phyloP scores from a whole-genome alignment of 2,329 filamentous ascomycete species.

The Talaromyces sp. region DNA sequence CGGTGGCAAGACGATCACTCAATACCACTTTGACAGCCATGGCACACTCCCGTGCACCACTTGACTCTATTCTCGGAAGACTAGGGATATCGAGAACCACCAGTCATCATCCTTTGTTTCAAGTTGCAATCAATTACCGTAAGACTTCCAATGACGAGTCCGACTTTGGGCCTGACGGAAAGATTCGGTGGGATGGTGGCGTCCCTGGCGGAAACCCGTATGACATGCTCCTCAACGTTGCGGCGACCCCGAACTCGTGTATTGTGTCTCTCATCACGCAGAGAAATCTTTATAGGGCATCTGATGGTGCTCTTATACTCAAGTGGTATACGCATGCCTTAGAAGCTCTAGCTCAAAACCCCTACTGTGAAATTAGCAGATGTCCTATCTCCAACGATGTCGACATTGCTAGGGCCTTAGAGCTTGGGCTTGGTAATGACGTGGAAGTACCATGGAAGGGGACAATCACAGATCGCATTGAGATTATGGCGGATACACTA shows the following conservation, averaged over 20 bases:
- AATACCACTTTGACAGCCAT: slow-evolving; percentile 35
- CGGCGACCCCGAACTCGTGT: slow-evolving; percentile 23
- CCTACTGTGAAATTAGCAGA: slow-evolving; percentile 19
- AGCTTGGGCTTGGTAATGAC: slow-evolving; percentile 12
- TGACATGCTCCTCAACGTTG: slow-evolving; percentile 38
- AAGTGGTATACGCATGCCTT: slow-evolving; percentile 23
- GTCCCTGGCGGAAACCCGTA: slow-evolving; percentile 21
- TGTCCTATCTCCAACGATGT: slow-evolving; percentile 16
- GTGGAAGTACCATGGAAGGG: slow-evolving; percentile 25
- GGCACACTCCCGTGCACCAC: slow-evolving; percentile 43
- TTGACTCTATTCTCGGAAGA: slow-evolving; percentile 45
- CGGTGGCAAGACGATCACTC: slow-evolving; percentile 25
- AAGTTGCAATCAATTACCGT: slow-evolving; percentile 47
- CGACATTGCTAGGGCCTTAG: slow-evolving; percentile 18
- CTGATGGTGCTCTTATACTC: slow-evolving; percentile 23
- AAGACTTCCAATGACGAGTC: slow-evolving; percentile 33
- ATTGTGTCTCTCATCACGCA: slow-evolving; percentile 31
- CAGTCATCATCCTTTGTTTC: slow-evolving; percentile 46
- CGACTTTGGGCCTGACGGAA: slow-evolving; percentile 25
- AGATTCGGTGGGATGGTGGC: slow-evolving; percentile 18
- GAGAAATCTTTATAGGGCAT: slow-evolving; percentile 26
- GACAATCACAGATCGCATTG: slow-evolving; percentile 34
- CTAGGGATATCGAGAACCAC: slow-evolving; percentile 39
- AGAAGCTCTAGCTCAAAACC: slow-evolving; percentile 18
- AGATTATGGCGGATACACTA: slow-evolving; percentile 25